These are phyloP conservation scores for Arabidopsis hybrid DNA, from an alignment of 441 rosid genomes.

Conservation along the genomic window DNA sequence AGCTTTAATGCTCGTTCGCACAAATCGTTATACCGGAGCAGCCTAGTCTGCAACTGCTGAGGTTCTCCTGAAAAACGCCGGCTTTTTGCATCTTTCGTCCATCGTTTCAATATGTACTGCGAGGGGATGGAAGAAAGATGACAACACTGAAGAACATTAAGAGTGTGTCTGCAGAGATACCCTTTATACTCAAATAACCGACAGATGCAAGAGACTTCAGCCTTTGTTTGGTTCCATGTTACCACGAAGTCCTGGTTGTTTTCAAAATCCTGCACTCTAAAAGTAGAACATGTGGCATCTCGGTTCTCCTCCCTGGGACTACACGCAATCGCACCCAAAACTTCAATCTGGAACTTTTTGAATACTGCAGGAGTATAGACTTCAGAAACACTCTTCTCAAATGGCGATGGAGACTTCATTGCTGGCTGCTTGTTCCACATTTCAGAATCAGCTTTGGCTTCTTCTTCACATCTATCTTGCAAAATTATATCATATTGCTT, in stretches of 20 bases:
- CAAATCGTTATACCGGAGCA: constrained; percentile 75
- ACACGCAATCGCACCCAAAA: constrained; percentile 89
- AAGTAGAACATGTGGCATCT: constrained; percentile 62
- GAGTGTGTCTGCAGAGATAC: constrained; percentile 87
- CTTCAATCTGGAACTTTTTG: constrained; percentile 82
- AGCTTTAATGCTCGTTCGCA: constrained; percentile 74
- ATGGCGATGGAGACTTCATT: constrained; percentile 85
- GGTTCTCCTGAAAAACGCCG: constrained; percentile 60
- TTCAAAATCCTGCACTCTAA: constrained; percentile 83
- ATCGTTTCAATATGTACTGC: constrained; percentile 74
- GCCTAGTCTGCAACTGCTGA: constrained; percentile 70
- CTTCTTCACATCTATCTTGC: constrained; percentile 87
- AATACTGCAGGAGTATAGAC: constrained; percentile 83
- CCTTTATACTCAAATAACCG: constrained; percentile 79
- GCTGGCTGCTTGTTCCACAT: constrained; percentile 81
- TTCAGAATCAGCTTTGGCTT: constrained; percentile 88
- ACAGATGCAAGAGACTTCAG: constrained; percentile 81
- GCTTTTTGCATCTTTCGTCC: constrained; percentile 86
- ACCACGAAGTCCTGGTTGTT: constrained; percentile 71
- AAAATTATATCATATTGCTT: constrained; percentile 70
- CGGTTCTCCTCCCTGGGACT: constrained; percentile 83
- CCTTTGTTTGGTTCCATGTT: constrained; percentile 69
- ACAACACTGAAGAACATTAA: constrained; percentile 87
- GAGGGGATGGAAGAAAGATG: constrained; percentile 79
- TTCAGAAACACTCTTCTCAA: constrained; percentile 82